Percentiles rank a stretch among this genome's conserved stretches.
phyloP scores from a whole-genome alignment of 352 stramenopile species.

The Halophytophthora batemanensis region DNA sequence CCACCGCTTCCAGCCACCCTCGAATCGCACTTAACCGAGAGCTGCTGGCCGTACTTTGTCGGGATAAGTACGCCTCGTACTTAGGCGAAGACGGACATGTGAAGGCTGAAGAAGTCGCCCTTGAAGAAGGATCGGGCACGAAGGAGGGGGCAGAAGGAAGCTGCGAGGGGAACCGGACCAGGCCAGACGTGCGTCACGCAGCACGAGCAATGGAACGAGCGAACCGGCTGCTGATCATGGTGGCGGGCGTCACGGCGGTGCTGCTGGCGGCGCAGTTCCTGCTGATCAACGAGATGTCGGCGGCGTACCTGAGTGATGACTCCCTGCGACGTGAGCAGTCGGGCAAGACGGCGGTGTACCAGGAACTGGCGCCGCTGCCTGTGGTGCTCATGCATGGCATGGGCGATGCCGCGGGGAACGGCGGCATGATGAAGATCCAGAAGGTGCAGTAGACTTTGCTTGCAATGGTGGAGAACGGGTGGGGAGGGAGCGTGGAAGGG shows the following conservation, averaged over 20 bases:
- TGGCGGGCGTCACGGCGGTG: slow-evolving; percentile 28
- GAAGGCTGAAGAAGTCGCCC: no score
- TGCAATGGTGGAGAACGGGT: not conserved
- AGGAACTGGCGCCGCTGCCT: slow-evolving; percentile 34
- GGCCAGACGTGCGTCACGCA: not conserved
- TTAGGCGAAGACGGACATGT: no score
- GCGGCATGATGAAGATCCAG: slow-evolving; percentile 84
- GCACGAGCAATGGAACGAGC: slow-evolving; percentile 20
- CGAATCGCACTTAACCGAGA: slow-evolving; percentile 8
- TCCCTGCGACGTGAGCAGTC: slow-evolving; percentile 15
- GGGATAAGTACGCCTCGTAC: no score
- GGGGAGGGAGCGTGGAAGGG: not conserved
- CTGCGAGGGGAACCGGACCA: not conserved
- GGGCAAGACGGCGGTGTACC: slow-evolving; percentile 32
- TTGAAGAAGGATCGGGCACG: not conserved
- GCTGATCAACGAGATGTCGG: slow-evolving; percentile 41
- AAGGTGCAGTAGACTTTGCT: slow-evolving; percentile 32
- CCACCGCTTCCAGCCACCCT: slow-evolving; percentile 27
- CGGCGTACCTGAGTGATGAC: slow-evolving; percentile 23
- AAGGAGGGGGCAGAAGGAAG: slow-evolving; percentile 18
- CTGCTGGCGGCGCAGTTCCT: slow-evolving; percentile 52
- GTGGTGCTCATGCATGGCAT: slow-evolving; percentile 93
- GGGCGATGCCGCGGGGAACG: slow-evolving; percentile 91
- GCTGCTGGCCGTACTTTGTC: no score
- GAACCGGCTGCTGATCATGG: slow-evolving; percentile 36